Base-by-base conservation (phyloP, 116 monocot genomes). In the Iris pallida region DNA sequence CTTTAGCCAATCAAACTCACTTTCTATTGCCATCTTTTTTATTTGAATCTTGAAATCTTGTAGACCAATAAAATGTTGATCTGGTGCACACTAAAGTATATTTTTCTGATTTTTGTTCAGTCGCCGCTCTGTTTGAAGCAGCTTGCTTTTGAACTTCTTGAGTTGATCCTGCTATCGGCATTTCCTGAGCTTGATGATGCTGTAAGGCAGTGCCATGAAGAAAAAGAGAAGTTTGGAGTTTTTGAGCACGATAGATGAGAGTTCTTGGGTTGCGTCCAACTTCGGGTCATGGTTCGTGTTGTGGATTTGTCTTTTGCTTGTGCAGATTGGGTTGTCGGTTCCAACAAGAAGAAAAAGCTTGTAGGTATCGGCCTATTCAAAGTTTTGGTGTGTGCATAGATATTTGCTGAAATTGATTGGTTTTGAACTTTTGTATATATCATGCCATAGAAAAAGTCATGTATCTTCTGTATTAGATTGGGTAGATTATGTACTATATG, bases 51-150 rank as follows among this genome's bases (percentile, higher is more conserved):
- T 3, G 51, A 10, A 52, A 52, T 52, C 51, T 10, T 52, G 51
- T 8, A 52, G 14, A 18, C 17, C 6, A 2, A 57, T 6, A 57
- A 15, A 47, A 46, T 69, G 3, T 20, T 40, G 14, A 19, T 51
- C 30, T 61, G 4, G 41, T 58, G 19, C 11, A 5, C 17, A 20
- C 18, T 58, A 20, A 58, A 1, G 16, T 1, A 46, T 52, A 40
- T 8, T 45, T 55, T 40, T 10, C 52, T 64, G 2, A 40, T 3
- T 46, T 64, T 56, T 57, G 40, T 76, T 56, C 94, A 94, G 90
- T 94, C 90, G 57, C 75, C 85, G 7, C 73, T 94, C 71, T 94
- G 82, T 70, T 68, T 94, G 81, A 94, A 86, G 81, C 90, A 94
- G 62, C 62, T 94, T 13, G 81, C 81, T 10, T 76, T 88, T 60